Evolutionary conservation across 1,284 basidiomycete genomes (phyloP).

Genomic region (Fistulina hepatica): DNA sequence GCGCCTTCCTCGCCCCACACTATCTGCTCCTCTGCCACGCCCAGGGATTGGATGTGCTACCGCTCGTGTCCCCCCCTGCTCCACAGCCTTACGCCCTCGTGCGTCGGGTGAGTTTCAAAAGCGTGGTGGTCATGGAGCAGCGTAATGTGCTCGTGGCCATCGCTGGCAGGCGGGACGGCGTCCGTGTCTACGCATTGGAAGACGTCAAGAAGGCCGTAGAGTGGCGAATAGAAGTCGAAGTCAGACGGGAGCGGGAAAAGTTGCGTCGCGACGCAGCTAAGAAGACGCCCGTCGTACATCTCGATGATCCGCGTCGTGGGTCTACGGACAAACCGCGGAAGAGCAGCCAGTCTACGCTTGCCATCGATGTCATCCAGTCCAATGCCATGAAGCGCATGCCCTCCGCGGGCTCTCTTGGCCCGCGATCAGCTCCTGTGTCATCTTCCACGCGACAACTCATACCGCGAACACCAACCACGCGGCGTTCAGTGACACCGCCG

Average conservation of each 20-base stretch:
- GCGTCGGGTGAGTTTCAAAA: conserved; percentile 68
- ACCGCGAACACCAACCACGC: conserved; percentile 19
- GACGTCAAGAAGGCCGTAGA: conserved; percentile 74
- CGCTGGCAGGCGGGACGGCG: conserved; percentile 70
- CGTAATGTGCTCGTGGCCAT: conserved; percentile 76
- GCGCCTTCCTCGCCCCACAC: conserved; percentile 67
- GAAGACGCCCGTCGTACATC: conserved; percentile 27
- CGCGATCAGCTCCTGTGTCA: conserved; percentile 15
- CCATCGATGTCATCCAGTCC: conserved; percentile 19
- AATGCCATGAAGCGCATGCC: conserved; percentile 19
- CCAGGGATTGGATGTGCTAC: conserved; percentile 72
- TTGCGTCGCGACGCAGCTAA: conserved; percentile 54
- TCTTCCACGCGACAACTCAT: conserved; percentile 13
- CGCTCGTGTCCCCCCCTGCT: conserved; percentile 57
- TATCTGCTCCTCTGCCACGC: conserved; percentile 74
- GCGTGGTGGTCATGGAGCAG: conserved; percentile 81
- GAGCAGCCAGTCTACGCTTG: conserved; percentile 25
- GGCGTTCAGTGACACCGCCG: conserved; percentile 17
- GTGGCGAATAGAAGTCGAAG: conserved; percentile 74
- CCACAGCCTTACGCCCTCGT: conserved; percentile 69
- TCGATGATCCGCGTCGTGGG: conserved; percentile 27
- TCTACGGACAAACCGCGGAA: conserved; percentile 36
- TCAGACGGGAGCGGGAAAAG: conserved; percentile 59
- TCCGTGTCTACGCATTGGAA: conserved; percentile 74
- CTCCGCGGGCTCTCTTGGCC: no score